Base-by-base conservation (phyloP, 495 filamentous ascomycete species). In the Penicillium simplicissimum region DNA sequence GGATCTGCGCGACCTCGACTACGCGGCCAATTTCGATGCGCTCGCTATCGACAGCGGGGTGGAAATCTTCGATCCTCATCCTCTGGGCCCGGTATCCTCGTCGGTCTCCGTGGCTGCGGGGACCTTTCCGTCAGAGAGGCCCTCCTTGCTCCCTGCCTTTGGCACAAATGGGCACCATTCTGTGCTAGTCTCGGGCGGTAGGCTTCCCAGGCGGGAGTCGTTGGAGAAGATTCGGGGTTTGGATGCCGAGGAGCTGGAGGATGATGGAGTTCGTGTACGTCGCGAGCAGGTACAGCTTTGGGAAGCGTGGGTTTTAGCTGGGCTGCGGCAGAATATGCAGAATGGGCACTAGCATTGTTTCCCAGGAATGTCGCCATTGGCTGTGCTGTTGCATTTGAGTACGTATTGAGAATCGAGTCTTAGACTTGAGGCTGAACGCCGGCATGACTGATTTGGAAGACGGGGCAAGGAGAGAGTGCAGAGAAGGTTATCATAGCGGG, bases 251-350 rank as follows among this genome's bases (percentile, higher is more conserved):
- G 79, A 85, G 8, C 67, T 90, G 13, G 82, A 80, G 5, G 88
- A 91, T 61, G 79, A 88, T 61, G 87, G 86, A 1, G 52, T 74
- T 0, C 55, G 60, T 40, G 85, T 89, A 1, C 73, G 64, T n/a
- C 76, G 80, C 45, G 65, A 75, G 4, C 82, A 88, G 64, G 75
- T 82, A 52, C 80, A 82, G 58, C 68, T 83, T 55, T 91, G 88
- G 88, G 84, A 89, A 71, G 78, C 81, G 48, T 91, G 88, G 88
- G 86, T 82, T n/a, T 64, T 80, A 25, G 63, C 75, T n/a, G 64
- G 66, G 54, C 35, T 45, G 13, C 49, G 63, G 17, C 31, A 52
- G 4, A 25, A 19, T 47, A 40, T 10, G 53, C 51, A 54, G 55
- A 61, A 55, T 23, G 47, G 58, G 36, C 37, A 54, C n/a, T 59